phyloP scores from a whole-genome alignment of 2,329 filamentous ascomycete genomes.

The Pyrenochaeta sp. region DNA sequence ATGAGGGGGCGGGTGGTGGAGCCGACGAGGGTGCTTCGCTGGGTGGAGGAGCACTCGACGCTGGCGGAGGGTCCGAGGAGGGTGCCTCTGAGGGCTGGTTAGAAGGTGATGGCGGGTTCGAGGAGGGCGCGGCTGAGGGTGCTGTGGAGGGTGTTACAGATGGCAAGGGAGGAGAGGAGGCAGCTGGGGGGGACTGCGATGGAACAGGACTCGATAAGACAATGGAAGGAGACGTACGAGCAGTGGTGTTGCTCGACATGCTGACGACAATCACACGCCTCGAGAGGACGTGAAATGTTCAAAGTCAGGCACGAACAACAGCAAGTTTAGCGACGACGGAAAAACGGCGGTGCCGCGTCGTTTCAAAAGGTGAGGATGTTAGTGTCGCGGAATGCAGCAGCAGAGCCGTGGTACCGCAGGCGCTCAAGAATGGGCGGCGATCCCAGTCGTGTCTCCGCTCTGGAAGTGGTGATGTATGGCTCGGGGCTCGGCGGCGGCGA shows the following conservation, averaged over 20 bases:
- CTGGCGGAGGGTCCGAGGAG: slow-evolving; percentile 4
- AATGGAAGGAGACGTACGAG: slow-evolving; percentile 45
- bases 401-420: slow-evolving; percentile 15
- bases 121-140: slow-evolving; percentile 26
- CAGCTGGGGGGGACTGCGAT: slow-evolving; percentile 18
- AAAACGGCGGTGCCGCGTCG: slow-evolving; percentile 3
- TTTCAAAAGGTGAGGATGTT: slow-evolving; percentile 25
- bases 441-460: slow-evolving; percentile 20
- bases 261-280: slow-evolving; percentile 26
- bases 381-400: slow-evolving; percentile 32
- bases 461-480: slow-evolving; percentile 31
- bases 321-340: slow-evolving; percentile 11
- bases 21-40: slow-evolving; percentile 16
- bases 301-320: slow-evolving; percentile 18
- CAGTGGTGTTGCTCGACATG: slow-evolving; percentile 40
- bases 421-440: slow-evolving; percentile 17
- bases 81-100: slow-evolving; percentile 9
- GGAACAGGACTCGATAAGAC: slow-evolving; percentile 16
- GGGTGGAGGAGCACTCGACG: slow-evolving; percentile 18
- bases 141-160: slow-evolving; percentile 33
- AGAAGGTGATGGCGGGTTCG: slow-evolving; percentile 13
- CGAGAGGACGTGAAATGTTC: slow-evolving; percentile 2
- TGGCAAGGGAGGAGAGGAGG: slow-evolving; percentile 19
- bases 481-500: slow-evolving; percentile 9
- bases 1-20: slow-evolving; percentile 58